Evolutionary conservation across 257 asterid genomes (phyloP).

Genomic region (Handroanthus guayacan): DNA sequence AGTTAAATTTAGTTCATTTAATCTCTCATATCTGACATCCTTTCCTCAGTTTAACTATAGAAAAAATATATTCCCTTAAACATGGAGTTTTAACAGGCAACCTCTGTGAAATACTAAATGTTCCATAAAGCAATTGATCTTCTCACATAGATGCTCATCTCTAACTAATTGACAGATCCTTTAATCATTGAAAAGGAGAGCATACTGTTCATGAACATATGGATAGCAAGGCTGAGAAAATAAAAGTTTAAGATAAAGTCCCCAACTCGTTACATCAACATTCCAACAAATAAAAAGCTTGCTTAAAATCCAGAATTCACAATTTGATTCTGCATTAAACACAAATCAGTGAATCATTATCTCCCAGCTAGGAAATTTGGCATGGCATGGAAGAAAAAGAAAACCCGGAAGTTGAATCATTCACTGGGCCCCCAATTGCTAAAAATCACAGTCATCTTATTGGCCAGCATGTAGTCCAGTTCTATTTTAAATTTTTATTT

Average conservation of each 20-base stretch:
- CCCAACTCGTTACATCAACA: neutral
- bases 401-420: neutral
- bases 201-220: neutral
- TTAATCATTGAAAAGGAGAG: neutral
- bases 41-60: too few species aligned
- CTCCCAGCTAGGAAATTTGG: slow-evolving; percentile 1
- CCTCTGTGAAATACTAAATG: too few species aligned
- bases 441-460: slow-evolving; percentile 2
- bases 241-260: neutral
- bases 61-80: neutral
- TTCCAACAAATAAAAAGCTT: neutral
- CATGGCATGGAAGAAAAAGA: neutral
- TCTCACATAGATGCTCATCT: neutral
- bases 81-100: slow-evolving; percentile 10
- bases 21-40: too few species aligned
- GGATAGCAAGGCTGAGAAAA: neutral
- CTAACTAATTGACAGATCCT: neutral
- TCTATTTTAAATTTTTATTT: neutral
- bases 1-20: too few species aligned
- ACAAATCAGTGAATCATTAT: neutral
- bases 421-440: neutral
- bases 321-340: neutral
- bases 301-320: neutral
- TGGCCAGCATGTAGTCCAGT: neutral
- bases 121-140: too few species aligned